phyloP scores from a whole-genome alignment of 768 basidiomycete species.

The Trametes villosa region DNA sequence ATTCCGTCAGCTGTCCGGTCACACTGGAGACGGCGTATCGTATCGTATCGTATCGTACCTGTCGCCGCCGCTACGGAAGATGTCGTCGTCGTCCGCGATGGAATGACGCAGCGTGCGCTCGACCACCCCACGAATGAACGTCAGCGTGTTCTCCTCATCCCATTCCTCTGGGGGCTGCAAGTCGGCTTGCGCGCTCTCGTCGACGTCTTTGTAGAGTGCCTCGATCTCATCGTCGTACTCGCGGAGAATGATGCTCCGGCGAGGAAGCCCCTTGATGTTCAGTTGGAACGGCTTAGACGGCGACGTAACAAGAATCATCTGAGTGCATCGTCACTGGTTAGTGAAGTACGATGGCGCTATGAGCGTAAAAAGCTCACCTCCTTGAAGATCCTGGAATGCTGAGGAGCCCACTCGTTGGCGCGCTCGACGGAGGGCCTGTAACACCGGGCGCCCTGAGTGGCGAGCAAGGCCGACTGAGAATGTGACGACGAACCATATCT shows the following conservation, averaged over 20 bases:
- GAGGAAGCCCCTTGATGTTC: conserved; percentile 38
- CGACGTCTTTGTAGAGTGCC: conserved; percentile 39
- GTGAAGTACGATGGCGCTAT: rapidly evolving
- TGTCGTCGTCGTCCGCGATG: conserved; percentile 40
- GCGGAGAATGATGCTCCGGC: conserved; percentile 32
- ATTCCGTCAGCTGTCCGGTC: not conserved
- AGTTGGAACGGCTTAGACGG: conserved; percentile 38
- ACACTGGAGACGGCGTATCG: not conserved
- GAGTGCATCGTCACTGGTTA: not conserved
- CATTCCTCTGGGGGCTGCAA: conserved; percentile 35
- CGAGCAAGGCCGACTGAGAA: not conserved
- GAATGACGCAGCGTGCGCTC: conserved; percentile 34
- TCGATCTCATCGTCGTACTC: conserved; percentile 48
- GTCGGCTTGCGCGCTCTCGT: conserved; percentile 37
- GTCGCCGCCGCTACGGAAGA: conserved; percentile 47
- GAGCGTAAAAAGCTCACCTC: conserved; percentile 38
- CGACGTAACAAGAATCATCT: conserved; percentile 40
- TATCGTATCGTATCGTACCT: conserved; percentile 31
- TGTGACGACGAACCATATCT: conserved; percentile 37
- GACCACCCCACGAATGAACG: conserved; percentile 41
- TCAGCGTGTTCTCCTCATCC: conserved; percentile 26
- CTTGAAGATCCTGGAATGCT: conserved; percentile 54
- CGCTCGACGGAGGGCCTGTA: conserved; percentile 39
- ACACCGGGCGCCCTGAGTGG: too few species aligned
- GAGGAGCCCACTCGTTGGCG: conserved; percentile 47